phyloP scores from a whole-genome alignment of 139 green algal genomes.

The Chlorella sp. region DNA sequence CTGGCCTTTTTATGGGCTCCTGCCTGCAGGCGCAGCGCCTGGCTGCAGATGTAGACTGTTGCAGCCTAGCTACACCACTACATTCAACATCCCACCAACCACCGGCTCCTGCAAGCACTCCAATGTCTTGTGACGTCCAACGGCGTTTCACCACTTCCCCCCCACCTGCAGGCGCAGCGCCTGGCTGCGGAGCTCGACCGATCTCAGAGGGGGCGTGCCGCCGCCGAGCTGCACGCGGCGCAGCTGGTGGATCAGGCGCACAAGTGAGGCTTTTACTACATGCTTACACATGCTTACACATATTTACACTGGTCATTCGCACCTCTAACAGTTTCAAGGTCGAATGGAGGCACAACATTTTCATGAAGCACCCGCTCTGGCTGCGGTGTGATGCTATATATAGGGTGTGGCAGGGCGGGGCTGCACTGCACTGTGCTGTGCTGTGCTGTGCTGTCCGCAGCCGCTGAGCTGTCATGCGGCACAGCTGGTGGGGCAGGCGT shows the following conservation, averaged over 20 bases:
- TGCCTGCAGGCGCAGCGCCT: not conserved
- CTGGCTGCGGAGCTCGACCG: conserved; percentile 5
- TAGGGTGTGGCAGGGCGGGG: not conserved
- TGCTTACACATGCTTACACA: too few relatives aligned
- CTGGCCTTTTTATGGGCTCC: too few relatives aligned
- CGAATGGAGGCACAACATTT: too few relatives aligned
- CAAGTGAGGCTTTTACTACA: not conserved
- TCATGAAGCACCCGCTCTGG: too few relatives aligned
- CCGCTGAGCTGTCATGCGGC: too few relatives aligned
- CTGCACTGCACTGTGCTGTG: not conserved
- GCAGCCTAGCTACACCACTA: not conserved
- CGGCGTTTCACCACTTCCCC: too few relatives aligned
- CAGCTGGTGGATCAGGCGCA: conserved; percentile 9
- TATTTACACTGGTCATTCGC: too few relatives aligned
- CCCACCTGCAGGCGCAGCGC: not conserved
- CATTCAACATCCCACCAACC: too few relatives aligned
- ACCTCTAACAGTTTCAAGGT: too few relatives aligned
- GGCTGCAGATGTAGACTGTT: not conserved
- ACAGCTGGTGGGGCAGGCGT: too few relatives aligned
- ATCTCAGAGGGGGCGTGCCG: not conserved
- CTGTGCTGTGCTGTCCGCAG: not conserved
- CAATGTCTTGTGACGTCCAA: too few relatives aligned
- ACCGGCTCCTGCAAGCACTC: too few relatives aligned
- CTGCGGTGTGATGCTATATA: not conserved
- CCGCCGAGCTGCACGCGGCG: conserved; percentile 9